Conservation (phyloP, 805 yeast species). For the Metschnikowia koreensis region DNA sequence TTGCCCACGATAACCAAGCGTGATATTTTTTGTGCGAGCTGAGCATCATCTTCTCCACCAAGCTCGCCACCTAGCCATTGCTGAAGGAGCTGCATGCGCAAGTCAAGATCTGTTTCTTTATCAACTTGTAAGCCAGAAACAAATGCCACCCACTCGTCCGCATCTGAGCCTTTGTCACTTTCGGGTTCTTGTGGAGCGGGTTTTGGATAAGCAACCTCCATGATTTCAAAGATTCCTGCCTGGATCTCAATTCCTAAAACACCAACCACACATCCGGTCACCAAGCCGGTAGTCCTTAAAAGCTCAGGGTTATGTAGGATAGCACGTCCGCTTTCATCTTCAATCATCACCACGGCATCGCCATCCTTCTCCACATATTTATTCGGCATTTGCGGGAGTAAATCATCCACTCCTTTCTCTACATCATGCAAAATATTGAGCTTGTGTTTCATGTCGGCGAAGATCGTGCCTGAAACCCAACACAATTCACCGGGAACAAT, state of each 20-base stretch:
- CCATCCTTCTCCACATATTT: conserved; percentile 42
- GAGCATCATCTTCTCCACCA: conserved; percentile 31
- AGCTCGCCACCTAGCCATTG: conserved; percentile 74
- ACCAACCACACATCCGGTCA: conserved; percentile 89
- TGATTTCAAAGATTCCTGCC: conserved; percentile 79
- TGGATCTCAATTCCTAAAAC: conserved; percentile 81
- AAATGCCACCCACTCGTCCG: conserved; percentile 48
- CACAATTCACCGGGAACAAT: conserved; percentile 58
- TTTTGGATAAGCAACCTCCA: conserved; percentile 75
- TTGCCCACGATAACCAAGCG: conserved; percentile 73
- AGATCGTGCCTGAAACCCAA: conserved; percentile 87
- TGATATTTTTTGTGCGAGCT: conserved; percentile 33
- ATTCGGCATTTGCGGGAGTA: conserved; percentile 41
- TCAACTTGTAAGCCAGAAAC: conserved; percentile 72
- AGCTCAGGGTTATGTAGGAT: conserved; percentile 60
- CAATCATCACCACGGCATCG: conserved; percentile 62
- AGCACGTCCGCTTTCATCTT: conserved; percentile 92
- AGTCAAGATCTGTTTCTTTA: conserved; percentile 42
- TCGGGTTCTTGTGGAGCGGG: conserved; percentile 53
- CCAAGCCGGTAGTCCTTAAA: conserved; percentile 55
- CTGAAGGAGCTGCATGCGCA: conserved; percentile 54
- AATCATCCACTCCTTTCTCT: conserved; percentile 54
- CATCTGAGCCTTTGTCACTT: conserved; percentile 5
- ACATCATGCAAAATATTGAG: conserved; percentile 85
- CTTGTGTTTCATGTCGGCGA: conserved; percentile 78